These are phyloP conservation scores for Sugiyamaella americana DNA, from an alignment of 805 yeast genomes.

Conservation along the genomic window DNA sequence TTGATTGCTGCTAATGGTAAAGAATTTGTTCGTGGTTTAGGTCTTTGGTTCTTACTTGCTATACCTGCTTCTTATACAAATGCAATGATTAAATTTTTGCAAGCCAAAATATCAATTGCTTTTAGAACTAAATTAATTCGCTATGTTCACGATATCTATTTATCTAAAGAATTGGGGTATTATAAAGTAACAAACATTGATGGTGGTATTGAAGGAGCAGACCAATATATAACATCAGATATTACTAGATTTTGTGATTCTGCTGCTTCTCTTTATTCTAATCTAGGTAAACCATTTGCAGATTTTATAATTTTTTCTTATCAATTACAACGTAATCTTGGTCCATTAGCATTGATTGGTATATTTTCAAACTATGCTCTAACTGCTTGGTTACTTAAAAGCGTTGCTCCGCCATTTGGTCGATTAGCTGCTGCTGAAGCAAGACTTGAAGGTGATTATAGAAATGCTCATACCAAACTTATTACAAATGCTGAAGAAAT, in stretches of 20 bases:
- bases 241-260: constrained; percentile 74
- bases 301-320: constrained; percentile 80
- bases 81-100: constrained; percentile 77
- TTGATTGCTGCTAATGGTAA: constrained; percentile 74
- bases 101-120: constrained; percentile 68
- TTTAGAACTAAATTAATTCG: constrained; percentile 80
- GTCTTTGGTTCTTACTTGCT: constrained; percentile 84
- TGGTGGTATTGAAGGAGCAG: constrained; percentile 59
- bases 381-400: constrained; percentile 69
- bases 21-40: constrained; percentile 68
- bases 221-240: constrained; percentile 83
- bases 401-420: constrained; percentile 80
- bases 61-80: constrained; percentile 91
- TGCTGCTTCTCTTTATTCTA: constrained; percentile 75
- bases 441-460: constrained; percentile 79
- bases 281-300: constrained; percentile 85
- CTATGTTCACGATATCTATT: constrained; percentile 83
- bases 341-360: constrained; percentile 78
- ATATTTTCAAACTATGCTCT: constrained; percentile 73
- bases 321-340: constrained; percentile 78
- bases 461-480: constrained; percentile 77
- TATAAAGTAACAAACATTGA: constrained; percentile 65
- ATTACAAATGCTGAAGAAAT: constrained; percentile 90
- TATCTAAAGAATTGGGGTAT: constrained; percentile 74
- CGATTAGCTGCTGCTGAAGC: constrained; percentile 66